Base-by-base conservation (phyloP, 257 asterid species). In the Fraxinus pennsylvanica region DNA sequence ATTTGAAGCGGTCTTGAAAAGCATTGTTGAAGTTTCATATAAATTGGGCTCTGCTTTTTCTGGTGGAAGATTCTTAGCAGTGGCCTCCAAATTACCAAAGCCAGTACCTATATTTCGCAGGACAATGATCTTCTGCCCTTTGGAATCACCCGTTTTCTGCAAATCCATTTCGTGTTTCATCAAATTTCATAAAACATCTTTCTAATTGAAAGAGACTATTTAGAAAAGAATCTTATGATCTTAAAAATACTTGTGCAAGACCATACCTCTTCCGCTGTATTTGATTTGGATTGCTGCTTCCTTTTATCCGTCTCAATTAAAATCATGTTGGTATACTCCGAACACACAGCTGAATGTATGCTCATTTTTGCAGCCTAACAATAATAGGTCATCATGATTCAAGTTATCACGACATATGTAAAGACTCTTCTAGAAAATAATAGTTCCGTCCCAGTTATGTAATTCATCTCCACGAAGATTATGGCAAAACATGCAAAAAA, bases 291-390 rank as follows among this genome's bases (percentile, higher is more conserved):
- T 61, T 72, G 59, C 74, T 57, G 81, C 85, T 78, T 90, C 82
- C 73, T 79, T 80, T 79, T 85, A 33, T 76, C 86, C 7, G 75
- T 86, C 84, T 88, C 97, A 1, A 84, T 74, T 41, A 91, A 79
- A 81, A 88, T 71, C 85, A 94, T 83, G 79, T 83, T 86, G 77
- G 95, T 91, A 72, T 87, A 90, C 75, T 94, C 97, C 0, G 97
- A 94, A 52, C 94, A 87, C 47, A 92, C 83, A 38, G 94, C 90
- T 4, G 85, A 82, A 38, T 84, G 94, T 83, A 92, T 78, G 90
- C 99, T 92, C 84, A 94, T 17, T 65, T 82, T 88, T 38, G 84
- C 86, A 25, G 84, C 93, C 99, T 94, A 63, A 78, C 78, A 75
- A 39, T 63, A 66, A 52, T 43, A 5, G 15, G 76, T 80, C 68